Evolutionary conservation across 768 basidiomycete genomes (phyloP), one percentile per base, ranked within the genome.

Genomic region (Suillus subalutaceus): DNA sequence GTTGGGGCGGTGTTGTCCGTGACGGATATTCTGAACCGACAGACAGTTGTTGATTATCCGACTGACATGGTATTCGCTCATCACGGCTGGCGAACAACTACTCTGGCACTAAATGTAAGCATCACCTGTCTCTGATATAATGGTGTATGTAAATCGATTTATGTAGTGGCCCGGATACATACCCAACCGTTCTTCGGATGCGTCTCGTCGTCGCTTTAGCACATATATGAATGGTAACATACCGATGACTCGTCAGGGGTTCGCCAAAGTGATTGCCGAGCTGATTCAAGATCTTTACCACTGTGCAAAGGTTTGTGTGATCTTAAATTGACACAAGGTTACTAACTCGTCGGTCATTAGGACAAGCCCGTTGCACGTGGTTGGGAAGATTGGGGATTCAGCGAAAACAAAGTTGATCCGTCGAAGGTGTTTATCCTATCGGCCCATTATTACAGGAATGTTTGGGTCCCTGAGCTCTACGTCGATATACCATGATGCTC

Each of bases 401-500:
- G 67, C 15, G 18, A 62, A 9, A 68, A 72, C 64, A 68, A 66
- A 48, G 69, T 75, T n/a, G 65, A 62, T 9, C 32, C 44, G 2
- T 35, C 61, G 12, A 72, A 73, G 15, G 41, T 77, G 9, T 67
- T 68, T 13, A 48, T 76, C 13, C 44, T 77, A 0, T 70, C 72
- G 37, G 38, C 71, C 3, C 75, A 76, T 64, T 72, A 75, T 57
- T 77, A 77, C 58, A 63, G 65, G n/a, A 70, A 68, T n/a, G 46
- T 66, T 6, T 76, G 75, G 75, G 56, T 75, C 4, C 75, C 75
- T 38, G 75, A 76, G 43, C 48, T 76, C 62, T 75, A 77, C 48
- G 70, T 76, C 66, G 67, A 72, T 16, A 15, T 15, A 23, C 13
- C n/a, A n/a, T 73, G 67, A 73, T 53, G 48, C 48, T 37, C 23